Evolutionary conservation across 768 basidiomycete genomes (phyloP), one percentile per base, ranked within the genome.

Genomic region (Boletus barrowsii): DNA sequence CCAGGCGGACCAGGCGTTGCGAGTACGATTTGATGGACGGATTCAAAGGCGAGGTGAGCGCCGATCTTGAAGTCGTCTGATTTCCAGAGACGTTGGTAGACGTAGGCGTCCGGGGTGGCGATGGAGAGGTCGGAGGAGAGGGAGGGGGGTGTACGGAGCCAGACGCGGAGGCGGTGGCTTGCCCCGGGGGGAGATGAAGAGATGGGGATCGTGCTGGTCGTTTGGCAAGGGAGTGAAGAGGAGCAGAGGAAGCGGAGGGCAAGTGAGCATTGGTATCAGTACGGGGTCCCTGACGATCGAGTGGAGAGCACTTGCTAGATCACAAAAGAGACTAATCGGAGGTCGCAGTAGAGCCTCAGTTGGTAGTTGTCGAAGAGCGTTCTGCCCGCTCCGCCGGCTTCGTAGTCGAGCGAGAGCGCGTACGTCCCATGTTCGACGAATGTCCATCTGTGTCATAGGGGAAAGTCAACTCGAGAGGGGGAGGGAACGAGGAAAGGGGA

Each of bases 1-100:
- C 29, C 29, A 9, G 8, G 5, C 35, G 35, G 14, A 17, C 35
- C 37, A n/a, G 61, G 54, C 10, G 77, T 74, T 10, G 75, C 85
- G 72, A 84, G 79, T 17, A 82, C 64, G 63, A 83, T 70, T 60
- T 75, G 80, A 35, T 62, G 62, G 6, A 81, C 76, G 41, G 84
- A 63, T 9, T 76, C 75, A 54, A 87, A 87, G 55, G 81, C 75
- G 32, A 87, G 77, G 29, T 74, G 67, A 0, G 75, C 75, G 17
- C 86, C 85, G 15, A 88, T 62, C 62, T 83, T 85, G 66, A 87
- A 82, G 15, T 72, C 68, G 61, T 87, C 85, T 20, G 73, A 74
- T 67, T 84, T 84, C 79, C 81, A 87, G 63, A 88, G 72, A 18
- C 85, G 81, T 59, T 86, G 84, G 67, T 81, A 87, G 53, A 83